Conservation (phyloP, 257 asterid species). For the Solanum etuberosum region DNA sequence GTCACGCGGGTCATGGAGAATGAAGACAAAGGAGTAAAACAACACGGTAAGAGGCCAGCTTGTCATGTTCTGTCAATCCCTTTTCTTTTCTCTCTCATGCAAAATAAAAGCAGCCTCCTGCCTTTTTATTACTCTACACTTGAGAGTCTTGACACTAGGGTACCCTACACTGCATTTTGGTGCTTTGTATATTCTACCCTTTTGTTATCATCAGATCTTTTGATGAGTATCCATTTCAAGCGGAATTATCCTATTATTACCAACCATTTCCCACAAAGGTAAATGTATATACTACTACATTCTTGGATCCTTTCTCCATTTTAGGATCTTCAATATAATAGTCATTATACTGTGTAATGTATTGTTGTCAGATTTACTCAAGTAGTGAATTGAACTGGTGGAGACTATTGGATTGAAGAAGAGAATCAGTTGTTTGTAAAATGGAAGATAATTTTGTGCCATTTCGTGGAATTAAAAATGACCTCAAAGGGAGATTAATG, state of each 20-base stretch:
- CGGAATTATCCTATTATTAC: not conserved
- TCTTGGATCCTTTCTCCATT: not conserved
- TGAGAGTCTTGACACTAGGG: not conserved
- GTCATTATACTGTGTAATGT: not conserved
- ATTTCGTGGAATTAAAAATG: slow-evolving; percentile 27
- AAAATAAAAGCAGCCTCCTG: not conserved
- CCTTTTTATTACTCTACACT: not conserved
- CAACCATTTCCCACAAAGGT: not conserved
- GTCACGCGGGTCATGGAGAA: not conserved
- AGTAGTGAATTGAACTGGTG: not conserved
- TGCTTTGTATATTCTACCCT: not conserved
- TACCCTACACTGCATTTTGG: not conserved
- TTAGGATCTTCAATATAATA: not conserved
- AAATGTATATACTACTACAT: not conserved
- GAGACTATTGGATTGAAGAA: not conserved
- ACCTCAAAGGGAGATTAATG: slow-evolving; percentile 37
- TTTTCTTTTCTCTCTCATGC: not conserved
- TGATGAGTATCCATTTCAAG: not conserved
- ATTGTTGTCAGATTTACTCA: not conserved
- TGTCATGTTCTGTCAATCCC: slow-evolving; percentile 1
- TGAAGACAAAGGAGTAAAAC: not conserved
- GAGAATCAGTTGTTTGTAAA: not conserved
- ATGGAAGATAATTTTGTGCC: slow-evolving; percentile 20
- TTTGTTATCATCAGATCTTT: not conserved
- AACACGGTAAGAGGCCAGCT: not conserved